Percentiles rank a stretch among this genome's conserved stretches.
These are phyloP conservation scores for Cyathus striatus DNA, from an alignment of 768 basidiomycete species.

Conservation along the genomic window DNA sequence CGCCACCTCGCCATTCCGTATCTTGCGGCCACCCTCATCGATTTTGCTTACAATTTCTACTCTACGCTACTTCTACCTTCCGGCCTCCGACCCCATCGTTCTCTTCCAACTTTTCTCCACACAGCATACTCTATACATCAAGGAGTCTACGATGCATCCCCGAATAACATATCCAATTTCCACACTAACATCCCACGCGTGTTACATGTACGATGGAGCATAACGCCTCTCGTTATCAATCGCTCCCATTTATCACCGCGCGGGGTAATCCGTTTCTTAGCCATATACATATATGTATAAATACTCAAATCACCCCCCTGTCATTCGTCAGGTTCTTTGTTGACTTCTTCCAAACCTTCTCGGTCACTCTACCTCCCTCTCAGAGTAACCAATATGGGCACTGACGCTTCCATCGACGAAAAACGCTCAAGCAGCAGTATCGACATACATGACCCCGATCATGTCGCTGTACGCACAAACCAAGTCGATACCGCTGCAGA, in stretches of 20 bases:
- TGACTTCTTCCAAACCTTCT: constrained; percentile 5
- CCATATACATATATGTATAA: constrained; percentile 10
- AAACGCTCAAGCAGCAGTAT: no score
- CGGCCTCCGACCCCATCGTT: no score
- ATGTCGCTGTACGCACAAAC: constrained; percentile 35
- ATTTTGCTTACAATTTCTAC: no score
- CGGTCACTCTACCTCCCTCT: not conserved
- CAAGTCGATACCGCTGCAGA: constrained; percentile 62
- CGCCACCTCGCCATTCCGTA: no score
- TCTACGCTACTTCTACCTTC: no score
- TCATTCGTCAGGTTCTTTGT: not conserved
- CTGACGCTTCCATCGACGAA: constrained; percentile 8
- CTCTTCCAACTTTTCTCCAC: no score
- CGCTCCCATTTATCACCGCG: constrained; percentile 10
- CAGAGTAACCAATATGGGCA: constrained; percentile 1
- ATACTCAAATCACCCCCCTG: constrained; percentile 7
- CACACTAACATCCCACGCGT: no score
- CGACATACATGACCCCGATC: constrained; percentile 25
- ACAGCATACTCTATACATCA: no score
- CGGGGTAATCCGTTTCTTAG: constrained; percentile 9
- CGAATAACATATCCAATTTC: no score
- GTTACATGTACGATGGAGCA: no score
- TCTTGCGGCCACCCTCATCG: no score
- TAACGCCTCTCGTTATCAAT: constrained; percentile 1
- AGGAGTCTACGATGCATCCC: no score